These are phyloP conservation scores for Aspergillus sp. DNA, from an alignment of 2,329 filamentous ascomycete genomes.

Conservation along the genomic window DNA sequence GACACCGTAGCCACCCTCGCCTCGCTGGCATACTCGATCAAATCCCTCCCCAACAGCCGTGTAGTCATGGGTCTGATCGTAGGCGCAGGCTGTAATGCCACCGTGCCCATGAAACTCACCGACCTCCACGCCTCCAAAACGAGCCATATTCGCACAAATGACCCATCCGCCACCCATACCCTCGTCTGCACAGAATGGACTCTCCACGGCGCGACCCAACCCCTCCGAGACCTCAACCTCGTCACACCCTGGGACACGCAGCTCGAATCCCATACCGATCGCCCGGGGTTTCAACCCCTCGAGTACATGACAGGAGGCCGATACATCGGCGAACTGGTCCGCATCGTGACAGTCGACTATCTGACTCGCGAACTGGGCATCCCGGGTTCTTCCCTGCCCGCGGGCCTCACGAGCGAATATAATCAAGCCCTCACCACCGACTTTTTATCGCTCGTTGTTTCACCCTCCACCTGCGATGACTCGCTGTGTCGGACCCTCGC, in stretches of 20 bases:
- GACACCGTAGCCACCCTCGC: slow-evolving; percentile 72
- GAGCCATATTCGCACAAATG: slow-evolving; percentile 39
- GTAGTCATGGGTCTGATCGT: slow-evolving; percentile 73
- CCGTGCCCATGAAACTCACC: slow-evolving; percentile 61
- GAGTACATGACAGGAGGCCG: slow-evolving; percentile 75
- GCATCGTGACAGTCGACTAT: slow-evolving; percentile 62
- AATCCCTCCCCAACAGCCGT: slow-evolving; percentile 52
- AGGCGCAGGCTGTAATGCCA: slow-evolving; percentile 73
- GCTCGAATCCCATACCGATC: slow-evolving; percentile 59
- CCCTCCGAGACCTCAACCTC: slow-evolving; percentile 57
- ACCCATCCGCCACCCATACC: slow-evolving; percentile 51
- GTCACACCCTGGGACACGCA: slow-evolving; percentile 64
- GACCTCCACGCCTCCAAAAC: slow-evolving; percentile 59
- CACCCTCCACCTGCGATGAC: slow-evolving; percentile 44
- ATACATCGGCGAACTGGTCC: slow-evolving; percentile 68
- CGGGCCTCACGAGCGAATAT: slow-evolving; percentile 49
- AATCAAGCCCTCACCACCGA: slow-evolving; percentile 58
- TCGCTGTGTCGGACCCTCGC: slow-evolving; percentile 38
- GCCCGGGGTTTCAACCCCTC: slow-evolving; percentile 69
- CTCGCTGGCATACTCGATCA: slow-evolving; percentile 68
- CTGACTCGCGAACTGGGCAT: slow-evolving; percentile 43
- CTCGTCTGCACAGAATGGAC: slow-evolving; percentile 78
- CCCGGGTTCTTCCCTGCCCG: slow-evolving; percentile 45
- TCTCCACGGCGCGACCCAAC: slow-evolving; percentile 63
- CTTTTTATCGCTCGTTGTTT: slow-evolving; percentile 64